Evolutionary conservation across 768 basidiomycete genomes (phyloP).

Genomic region (Lactarius evosmus): DNA sequence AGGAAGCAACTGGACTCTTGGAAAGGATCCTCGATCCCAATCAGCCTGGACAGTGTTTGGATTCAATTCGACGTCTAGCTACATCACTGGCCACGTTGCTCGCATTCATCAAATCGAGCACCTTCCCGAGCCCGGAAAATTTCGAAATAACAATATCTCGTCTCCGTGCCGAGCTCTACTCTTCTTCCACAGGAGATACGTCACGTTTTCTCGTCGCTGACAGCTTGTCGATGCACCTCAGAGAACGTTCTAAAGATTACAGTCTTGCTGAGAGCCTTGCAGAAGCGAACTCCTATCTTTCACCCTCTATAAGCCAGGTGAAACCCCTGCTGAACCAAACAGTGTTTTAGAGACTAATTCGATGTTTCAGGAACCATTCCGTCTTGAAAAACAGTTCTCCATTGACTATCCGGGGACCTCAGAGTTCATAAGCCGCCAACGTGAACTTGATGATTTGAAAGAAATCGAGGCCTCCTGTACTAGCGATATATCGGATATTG

Average conservation of each 20-base stretch:
- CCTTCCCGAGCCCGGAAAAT: conserved; percentile 3
- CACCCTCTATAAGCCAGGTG: not conserved
- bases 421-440: not conserved
- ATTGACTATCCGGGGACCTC: not conserved
- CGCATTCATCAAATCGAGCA: not conserved
- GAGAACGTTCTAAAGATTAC: not conserved
- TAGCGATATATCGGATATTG: not conserved
- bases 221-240: not conserved
- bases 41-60: not conserved
- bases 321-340: not conserved
- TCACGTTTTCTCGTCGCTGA: not conserved
- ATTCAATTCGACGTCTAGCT: not conserved
- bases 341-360: not conserved
- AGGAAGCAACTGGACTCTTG: conserved; percentile 1
- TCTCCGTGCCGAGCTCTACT: not conserved
- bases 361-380: not conserved
- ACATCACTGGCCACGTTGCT: not conserved
- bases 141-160: conserved; percentile 5
- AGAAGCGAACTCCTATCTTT: not conserved
- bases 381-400: conserved; percentile 1
- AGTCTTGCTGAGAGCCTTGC: not conserved
- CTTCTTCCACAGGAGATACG: not conserved
- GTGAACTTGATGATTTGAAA: conserved; percentile 5
- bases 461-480: conserved; percentile 7
- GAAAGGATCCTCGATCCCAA: not conserved